phyloP scores from a whole-genome alignment of 805 yeast species.

The Zygoascus biomembranicola region DNA sequence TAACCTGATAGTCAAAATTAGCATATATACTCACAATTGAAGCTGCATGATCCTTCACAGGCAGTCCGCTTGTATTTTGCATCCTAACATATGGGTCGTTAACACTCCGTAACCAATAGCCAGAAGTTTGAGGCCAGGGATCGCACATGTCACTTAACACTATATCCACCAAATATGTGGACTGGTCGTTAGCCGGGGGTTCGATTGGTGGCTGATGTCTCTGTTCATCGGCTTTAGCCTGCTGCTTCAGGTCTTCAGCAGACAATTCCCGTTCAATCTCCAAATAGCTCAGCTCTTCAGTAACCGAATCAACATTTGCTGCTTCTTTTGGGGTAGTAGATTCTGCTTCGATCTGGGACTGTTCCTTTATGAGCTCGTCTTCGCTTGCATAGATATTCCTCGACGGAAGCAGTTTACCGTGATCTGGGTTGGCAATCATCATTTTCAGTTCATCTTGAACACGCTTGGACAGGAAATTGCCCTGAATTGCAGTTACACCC shows the following conservation, averaged over 20 bases:
- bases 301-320: background rate
- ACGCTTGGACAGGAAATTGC: conserved; percentile 59
- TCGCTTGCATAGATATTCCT: conserved; percentile 2
- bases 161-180: conserved; percentile 46
- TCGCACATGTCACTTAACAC: conserved; percentile 80
- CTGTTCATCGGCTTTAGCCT: background rate
- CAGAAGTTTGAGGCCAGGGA: conserved; percentile 40
- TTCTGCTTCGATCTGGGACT: background rate
- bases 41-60: conserved; percentile 69
- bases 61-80: conserved; percentile 82
- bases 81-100: conserved; percentile 81
- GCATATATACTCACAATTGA: conserved; percentile 51
- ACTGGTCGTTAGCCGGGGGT: background rate
- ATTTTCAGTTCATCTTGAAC: conserved; percentile 29
- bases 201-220: background rate
- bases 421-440: conserved; percentile 19
- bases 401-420: conserved; percentile 19
- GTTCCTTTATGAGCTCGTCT: conserved; percentile 7
- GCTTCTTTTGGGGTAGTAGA: background rate
- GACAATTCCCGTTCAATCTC: background rate
- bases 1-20: background rate
- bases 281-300: background rate
- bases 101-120: conserved; percentile 56
- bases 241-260: background rate
- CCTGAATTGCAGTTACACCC: conserved; percentile 78